Conservation (phyloP, 305 asterid species). For the Fraxinus ornus region DNA sequence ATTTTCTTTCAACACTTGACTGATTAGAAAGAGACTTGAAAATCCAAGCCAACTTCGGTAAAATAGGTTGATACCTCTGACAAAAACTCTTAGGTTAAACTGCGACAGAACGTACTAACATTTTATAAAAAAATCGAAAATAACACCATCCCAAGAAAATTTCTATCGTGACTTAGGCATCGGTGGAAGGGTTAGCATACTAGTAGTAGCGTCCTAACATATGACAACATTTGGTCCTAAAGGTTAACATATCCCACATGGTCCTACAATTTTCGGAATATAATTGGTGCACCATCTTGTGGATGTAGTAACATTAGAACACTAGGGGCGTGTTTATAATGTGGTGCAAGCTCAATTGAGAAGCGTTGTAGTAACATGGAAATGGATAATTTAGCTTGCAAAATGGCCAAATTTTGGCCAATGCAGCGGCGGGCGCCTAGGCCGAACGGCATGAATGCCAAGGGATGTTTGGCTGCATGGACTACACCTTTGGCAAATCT, state of each 20-base stretch:
- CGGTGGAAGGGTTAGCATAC: background rate
- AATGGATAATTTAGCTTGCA: slow-evolving; percentile 71
- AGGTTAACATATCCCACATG: background rate
- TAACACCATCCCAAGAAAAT: background rate
- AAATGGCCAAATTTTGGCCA: slow-evolving; percentile 77
- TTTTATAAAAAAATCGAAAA: background rate
- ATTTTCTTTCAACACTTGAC: background rate
- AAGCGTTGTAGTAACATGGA: slow-evolving; percentile 81
- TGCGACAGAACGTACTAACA: background rate
- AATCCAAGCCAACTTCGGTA: background rate
- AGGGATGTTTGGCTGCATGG: slow-evolving; percentile 70
- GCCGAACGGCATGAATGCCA: slow-evolving; percentile 92
- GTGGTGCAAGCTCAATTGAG: slow-evolving; percentile 60
- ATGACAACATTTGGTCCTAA: background rate
- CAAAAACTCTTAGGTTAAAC: background rate
- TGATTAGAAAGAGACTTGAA: background rate
- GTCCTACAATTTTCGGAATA: slow-evolving; percentile 61
- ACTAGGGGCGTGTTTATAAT: slow-evolving; percentile 76
- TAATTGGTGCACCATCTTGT: slow-evolving; percentile 81
- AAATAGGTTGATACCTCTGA: background rate
- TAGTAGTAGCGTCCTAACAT: background rate
- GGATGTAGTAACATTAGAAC: slow-evolving; percentile 77
- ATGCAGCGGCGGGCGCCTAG: slow-evolving; percentile 77
- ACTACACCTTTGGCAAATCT: slow-evolving; percentile 73
- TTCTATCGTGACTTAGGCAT: background rate